These are phyloP conservation scores for Podospora pseudopauciseta DNA, from an alignment of 495 filamentous ascomycete genomes.

Conservation along the genomic window DNA sequence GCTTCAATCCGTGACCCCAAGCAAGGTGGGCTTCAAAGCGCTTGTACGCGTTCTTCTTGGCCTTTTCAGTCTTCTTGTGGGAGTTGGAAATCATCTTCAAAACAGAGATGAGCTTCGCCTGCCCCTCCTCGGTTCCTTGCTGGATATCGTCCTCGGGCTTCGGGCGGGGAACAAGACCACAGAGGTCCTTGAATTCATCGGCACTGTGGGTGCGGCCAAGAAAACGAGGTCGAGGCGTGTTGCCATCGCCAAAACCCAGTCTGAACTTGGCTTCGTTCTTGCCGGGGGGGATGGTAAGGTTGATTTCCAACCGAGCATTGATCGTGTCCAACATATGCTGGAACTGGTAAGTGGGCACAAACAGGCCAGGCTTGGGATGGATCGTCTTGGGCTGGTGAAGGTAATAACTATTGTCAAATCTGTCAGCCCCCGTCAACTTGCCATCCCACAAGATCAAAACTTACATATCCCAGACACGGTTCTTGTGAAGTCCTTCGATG, in stretches of 20 bases:
- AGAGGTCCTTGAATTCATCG: conserved; percentile 33
- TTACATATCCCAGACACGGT: conserved; percentile 70
- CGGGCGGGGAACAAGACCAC: conserved; percentile 23
- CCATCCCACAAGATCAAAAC: conserved; percentile 26
- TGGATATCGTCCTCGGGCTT: conserved; percentile 22
- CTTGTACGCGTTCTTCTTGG: conserved; percentile 44
- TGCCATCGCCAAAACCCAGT: conserved; percentile 53
- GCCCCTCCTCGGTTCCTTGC: conserved; percentile 16
- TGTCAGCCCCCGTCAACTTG: neutral
- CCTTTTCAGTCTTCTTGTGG: conserved; percentile 22
- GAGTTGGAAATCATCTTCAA: conserved; percentile 24
- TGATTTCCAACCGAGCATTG: conserved; percentile 47
- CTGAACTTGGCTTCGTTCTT: conserved; percentile 47
- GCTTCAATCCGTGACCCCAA: conserved; percentile 52
- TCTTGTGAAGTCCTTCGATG: conserved; percentile 50
- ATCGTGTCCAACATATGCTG: conserved; percentile 55
- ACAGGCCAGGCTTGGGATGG: conserved; percentile 50
- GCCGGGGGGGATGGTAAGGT: conserved; percentile 50
- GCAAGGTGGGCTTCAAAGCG: conserved; percentile 43
- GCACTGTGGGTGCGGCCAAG: conserved; percentile 52
- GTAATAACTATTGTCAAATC: conserved; percentile 56
- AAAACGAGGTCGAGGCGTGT: conserved; percentile 59
- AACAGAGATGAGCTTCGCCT: conserved; percentile 13
- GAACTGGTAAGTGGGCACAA: conserved; percentile 63
- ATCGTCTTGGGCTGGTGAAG: conserved; percentile 49